Percentiles rank a stretch among this genome's conserved stretches.
phyloP scores from a whole-genome alignment of 306 rosid genomes.

The Macrotyloma uniflorum region DNA sequence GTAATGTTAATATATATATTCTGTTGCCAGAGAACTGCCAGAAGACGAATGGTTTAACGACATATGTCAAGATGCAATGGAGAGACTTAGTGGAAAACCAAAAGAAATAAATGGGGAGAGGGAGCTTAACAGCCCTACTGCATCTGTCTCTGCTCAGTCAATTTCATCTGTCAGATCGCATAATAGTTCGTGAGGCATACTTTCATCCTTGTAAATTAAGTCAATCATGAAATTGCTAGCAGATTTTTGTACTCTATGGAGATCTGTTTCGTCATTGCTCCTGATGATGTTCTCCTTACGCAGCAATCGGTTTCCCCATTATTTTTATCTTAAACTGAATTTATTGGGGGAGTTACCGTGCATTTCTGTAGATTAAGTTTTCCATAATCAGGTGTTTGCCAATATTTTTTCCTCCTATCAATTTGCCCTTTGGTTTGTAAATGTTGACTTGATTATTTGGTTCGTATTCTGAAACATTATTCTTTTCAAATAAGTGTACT shows the following conservation, averaged over 20 bases:
- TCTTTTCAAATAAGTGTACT: slow-evolving; percentile 35
- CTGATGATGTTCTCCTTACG: slow-evolving; percentile 19
- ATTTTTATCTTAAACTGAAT: background rate
- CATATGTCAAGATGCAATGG: slow-evolving; percentile 82
- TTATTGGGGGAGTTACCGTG: slow-evolving; percentile 20
- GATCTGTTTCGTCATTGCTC: slow-evolving; percentile 23
- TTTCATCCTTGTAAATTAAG: slow-evolving; percentile 51
- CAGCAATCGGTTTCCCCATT: background rate
- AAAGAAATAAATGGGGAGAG: slow-evolving; percentile 81
- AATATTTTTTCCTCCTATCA: slow-evolving; percentile 20
- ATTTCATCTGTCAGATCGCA: slow-evolving; percentile 93
- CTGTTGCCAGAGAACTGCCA: slow-evolving; percentile 68
- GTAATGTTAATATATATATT: slow-evolving; percentile 5
- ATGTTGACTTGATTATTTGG: slow-evolving; percentile 52
- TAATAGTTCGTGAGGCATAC: slow-evolving; percentile 65
- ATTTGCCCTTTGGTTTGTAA: slow-evolving; percentile 49
- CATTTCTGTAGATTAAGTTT: slow-evolving; percentile 43
- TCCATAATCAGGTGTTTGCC: slow-evolving; percentile 34
- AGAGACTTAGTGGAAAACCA: slow-evolving; percentile 89
- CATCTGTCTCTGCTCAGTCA: slow-evolving; percentile 96
- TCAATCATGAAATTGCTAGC: slow-evolving; percentile 25
- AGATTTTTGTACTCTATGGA: slow-evolving; percentile 37
- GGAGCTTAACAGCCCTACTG: slow-evolving; percentile 91
- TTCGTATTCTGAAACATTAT: slow-evolving; percentile 40
- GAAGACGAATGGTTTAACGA: slow-evolving; percentile 97